Percentiles rank a stretch among this genome's conserved stretches.
These are phyloP conservation scores for Fusarium succisae DNA, from an alignment of 2,329 filamentous ascomycete species.

Conservation along the genomic window DNA sequence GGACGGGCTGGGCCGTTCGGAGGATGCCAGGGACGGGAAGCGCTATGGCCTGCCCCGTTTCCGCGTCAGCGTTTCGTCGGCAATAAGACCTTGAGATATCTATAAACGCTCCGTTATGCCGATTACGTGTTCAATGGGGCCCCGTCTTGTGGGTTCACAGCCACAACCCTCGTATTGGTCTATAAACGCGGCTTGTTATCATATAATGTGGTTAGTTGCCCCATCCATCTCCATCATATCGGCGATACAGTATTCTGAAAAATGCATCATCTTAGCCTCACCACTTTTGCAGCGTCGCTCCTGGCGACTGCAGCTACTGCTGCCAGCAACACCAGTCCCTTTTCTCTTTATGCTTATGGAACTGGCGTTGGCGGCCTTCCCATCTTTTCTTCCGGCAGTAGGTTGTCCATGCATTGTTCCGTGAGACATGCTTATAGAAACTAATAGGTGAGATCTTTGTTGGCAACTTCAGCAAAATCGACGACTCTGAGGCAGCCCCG, in stretches of 20 bases:
- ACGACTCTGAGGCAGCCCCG: not conserved
- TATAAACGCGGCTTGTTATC: not conserved
- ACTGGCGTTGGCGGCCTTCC: not conserved
- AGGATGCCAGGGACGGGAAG: not conserved
- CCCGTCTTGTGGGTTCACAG: not conserved
- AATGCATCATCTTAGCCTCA: not conserved
- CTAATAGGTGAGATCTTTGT: not conserved
- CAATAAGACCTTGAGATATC: not conserved
- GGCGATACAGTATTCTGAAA: not conserved
- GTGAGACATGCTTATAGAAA: not conserved
- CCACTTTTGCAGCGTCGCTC: not conserved
- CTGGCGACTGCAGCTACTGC: not conserved
- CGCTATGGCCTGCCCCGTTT: not conserved
- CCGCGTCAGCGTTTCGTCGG: not conserved
- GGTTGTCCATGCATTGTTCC: fast-evolving
- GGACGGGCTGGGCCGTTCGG: not conserved
- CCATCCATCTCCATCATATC: not conserved
- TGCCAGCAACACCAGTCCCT: not conserved
- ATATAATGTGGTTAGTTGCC: not conserved
- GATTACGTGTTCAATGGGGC: not conserved
- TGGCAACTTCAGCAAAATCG: not conserved
- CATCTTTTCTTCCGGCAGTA: constrained; percentile 2
- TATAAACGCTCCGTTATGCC: too few relatives aligned
- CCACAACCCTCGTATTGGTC: too few relatives aligned
- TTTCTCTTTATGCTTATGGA: constrained; percentile 9